Evolutionary conservation across 345 rosid species (phyloP).

Genomic region (Citrus sp.): DNA sequence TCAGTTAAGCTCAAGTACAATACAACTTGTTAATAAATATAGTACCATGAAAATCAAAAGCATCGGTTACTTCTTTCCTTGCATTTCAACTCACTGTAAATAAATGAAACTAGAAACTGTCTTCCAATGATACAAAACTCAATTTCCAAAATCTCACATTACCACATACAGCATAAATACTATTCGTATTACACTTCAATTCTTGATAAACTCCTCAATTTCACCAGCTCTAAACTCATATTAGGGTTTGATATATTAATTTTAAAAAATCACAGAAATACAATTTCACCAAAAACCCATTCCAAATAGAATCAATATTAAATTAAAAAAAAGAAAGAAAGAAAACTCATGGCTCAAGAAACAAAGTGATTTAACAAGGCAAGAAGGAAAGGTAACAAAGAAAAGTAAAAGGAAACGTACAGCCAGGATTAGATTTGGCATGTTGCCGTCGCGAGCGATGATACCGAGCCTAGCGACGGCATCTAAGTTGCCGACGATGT

Average conservation of each 20-base stretch:
- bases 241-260: not conserved
- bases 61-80: not conserved
- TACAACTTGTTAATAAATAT: not conserved
- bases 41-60: not conserved
- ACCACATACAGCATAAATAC: not conserved
- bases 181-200: not conserved
- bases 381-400: not conserved
- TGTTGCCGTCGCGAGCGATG: slow-evolving; percentile 94
- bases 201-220: not conserved
- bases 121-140: not conserved
- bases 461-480: slow-evolving; percentile 91
- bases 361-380: not conserved
- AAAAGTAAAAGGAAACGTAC: slow-evolving; percentile 26
- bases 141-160: not conserved
- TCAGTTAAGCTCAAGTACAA: not conserved
- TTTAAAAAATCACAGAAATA: not conserved
- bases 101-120: not conserved
- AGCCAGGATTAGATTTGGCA: slow-evolving; percentile 88
- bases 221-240: not conserved
- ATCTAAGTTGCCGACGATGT: slow-evolving; percentile 89
- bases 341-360: not conserved
- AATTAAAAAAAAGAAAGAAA: too few relatives aligned
- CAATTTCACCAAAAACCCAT: not conserved
- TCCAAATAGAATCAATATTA: not conserved
- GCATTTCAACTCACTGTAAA: not conserved